Percentiles rank a stretch among this genome's conserved stretches.
Evolutionary conservation across 1,139 yeast genomes (phyloP).

Genomic region (Zhuliangozyma parablackwelliae): DNA sequence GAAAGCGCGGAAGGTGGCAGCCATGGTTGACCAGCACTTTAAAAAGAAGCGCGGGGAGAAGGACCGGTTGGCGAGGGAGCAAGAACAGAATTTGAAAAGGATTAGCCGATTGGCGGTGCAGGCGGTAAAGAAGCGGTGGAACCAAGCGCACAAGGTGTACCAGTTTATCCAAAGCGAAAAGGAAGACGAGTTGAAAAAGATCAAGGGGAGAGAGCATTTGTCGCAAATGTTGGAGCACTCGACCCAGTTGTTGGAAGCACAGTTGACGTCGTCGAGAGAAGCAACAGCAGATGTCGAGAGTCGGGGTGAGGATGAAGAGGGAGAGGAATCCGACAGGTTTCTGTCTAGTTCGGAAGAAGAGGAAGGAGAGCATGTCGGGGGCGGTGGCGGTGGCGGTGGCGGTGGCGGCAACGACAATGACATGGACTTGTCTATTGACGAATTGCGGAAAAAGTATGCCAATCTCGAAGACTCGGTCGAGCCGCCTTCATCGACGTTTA

Average conservation of each 20-base stretch:
- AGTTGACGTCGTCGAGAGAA: slow-evolving; percentile 43
- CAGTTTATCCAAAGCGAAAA: slow-evolving; percentile 48
- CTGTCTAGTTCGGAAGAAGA: slow-evolving; percentile 27
- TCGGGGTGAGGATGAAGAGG: slow-evolving; percentile 18
- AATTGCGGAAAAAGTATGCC: slow-evolving; percentile 62
- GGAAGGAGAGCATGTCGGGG: slow-evolving; percentile 11
- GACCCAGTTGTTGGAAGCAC: slow-evolving; percentile 84
- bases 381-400: slow-evolving; percentile 9
- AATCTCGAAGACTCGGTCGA: slow-evolving; percentile 29
- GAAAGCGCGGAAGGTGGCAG: slow-evolving; percentile 70
- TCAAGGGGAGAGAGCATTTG: slow-evolving; percentile 82
- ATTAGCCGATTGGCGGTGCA: slow-evolving; percentile 77
- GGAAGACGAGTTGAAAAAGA: slow-evolving; percentile 64
- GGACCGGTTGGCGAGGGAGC: slow-evolving; percentile 70
- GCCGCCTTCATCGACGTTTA: slow-evolving; percentile 9
- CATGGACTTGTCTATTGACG: slow-evolving; percentile 58
- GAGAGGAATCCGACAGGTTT: slow-evolving; percentile 16
- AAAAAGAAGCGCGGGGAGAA: slow-evolving; percentile 84
- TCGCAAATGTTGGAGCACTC: slow-evolving; percentile 89
- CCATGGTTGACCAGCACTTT: slow-evolving; percentile 83
- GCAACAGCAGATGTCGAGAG: slow-evolving; percentile 16
- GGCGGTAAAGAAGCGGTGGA: slow-evolving; percentile 90
- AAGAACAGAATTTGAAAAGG: slow-evolving; percentile 60
- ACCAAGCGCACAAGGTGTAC: slow-evolving; percentile 81
- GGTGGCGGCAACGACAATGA: slow-evolving; percentile 30